Evolutionary conservation across 2,329 filamentous ascomycete species (phyloP).

Genomic region (Botrytis tulipae): DNA sequence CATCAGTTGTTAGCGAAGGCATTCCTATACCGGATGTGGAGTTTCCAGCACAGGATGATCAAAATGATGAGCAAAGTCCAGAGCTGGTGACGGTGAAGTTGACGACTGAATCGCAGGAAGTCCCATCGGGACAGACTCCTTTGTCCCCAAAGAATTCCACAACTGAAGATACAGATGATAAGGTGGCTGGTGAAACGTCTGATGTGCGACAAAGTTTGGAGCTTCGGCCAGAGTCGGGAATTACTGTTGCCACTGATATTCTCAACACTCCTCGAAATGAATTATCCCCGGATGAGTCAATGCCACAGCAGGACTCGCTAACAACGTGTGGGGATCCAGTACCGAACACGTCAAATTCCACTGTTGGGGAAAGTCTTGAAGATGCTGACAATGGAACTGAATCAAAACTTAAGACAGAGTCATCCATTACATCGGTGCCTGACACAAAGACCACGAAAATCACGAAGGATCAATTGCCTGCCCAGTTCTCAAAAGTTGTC

Average conservation of each 20-base stretch:
- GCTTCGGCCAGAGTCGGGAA: background rate
- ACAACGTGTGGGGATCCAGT: slow-evolving; percentile 27
- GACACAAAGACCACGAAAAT: slow-evolving; percentile 49
- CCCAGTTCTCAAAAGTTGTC: slow-evolving; percentile 72
- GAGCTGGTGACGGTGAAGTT: background rate
- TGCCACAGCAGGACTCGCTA: background rate
- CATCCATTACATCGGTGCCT: slow-evolving; percentile 43
- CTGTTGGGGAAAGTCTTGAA: background rate
- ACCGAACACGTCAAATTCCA: background rate
- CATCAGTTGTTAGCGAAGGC: slow-evolving; percentile 28
- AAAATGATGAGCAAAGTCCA: background rate
- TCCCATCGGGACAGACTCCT: background rate
- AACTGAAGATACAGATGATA: background rate
- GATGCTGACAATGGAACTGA: background rate
- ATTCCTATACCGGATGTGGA: background rate
- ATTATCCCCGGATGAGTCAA: background rate
- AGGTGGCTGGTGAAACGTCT: background rate
- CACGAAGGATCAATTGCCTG: slow-evolving; percentile 62
- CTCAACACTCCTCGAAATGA: background rate
- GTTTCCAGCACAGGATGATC: background rate
- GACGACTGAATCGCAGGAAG: background rate
- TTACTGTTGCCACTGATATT: slow-evolving; percentile 2
- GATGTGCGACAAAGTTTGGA: background rate
- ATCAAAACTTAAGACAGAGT: slow-evolving; percentile 19
- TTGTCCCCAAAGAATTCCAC: background rate